Conservation (phyloP, 306 rosid species). For the Myrica gale region DNA sequence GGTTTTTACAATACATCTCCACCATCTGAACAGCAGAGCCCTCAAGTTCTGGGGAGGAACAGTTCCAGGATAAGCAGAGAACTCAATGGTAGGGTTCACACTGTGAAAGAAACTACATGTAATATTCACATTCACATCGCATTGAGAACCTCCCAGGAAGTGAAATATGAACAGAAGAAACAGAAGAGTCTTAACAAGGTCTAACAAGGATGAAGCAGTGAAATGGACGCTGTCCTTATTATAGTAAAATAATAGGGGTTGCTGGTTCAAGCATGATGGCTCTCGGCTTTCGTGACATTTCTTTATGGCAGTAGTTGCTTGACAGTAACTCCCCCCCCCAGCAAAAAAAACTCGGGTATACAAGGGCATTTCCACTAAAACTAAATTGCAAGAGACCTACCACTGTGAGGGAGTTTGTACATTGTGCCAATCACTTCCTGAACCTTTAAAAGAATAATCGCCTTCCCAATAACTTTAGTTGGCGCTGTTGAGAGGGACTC, state of each 20-base stretch:
- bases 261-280: too few relatives aligned
- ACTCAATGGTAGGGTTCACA: conserved; percentile 25
- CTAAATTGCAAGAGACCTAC: conserved; percentile 48
- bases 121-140: too few relatives aligned
- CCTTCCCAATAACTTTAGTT: conserved; percentile 64
- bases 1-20: conserved; percentile 73
- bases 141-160: neutral
- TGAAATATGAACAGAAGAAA: neutral
- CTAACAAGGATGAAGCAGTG: too few relatives aligned
- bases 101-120: neutral
- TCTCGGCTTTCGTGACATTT: too few relatives aligned
- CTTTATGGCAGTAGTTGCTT: neutral
- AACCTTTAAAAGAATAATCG: conserved; percentile 66
- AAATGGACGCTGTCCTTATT: too few relatives aligned
- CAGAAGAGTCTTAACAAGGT: neutral
- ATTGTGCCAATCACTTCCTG: conserved; percentile 57
- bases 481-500: conserved; percentile 43
- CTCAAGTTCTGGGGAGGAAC: conserved; percentile 70
- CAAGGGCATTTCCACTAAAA: neutral
- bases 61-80: conserved; percentile 31
- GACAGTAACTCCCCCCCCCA: neutral
- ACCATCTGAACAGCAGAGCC: conserved; percentile 67
- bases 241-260: too few relatives aligned
- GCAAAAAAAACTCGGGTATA: neutral
- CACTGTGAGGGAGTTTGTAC: conserved; percentile 48